Evolutionary conservation across 805 yeast genomes (phyloP), one percentile per base, ranked within the genome.

Genomic region (Saccharomycopsis javanensis): DNA sequence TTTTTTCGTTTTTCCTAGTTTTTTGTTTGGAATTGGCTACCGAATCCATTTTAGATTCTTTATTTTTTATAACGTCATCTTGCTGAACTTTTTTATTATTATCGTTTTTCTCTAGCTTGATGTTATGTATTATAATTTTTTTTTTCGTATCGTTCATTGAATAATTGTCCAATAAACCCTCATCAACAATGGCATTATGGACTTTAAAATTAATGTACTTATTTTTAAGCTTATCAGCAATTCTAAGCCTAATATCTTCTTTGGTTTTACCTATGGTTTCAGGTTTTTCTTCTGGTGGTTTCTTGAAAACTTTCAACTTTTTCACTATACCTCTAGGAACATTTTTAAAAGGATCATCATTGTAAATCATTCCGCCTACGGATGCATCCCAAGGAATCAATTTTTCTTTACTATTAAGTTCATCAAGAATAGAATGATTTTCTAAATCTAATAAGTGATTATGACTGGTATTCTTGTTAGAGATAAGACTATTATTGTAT

Each of bases 241-340:
- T 79, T 72, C 87, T 79, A 80, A 83, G 82, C 13, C 8, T 34
- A 15, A 7, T 72, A 83, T 79, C 69, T 79, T 37, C 27, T n/a
- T 28, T 42, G 18, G 30, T 18, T 4, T 4, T 11, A 10, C 35
- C 33, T 3, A 25, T 2, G 28, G 23, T 11, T 5, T 20, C 28
- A 25, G 33, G 25, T 18, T 18, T 34, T 28, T 16, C 25, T 18
- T 30, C 45, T 15, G 25, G 78, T 5, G 80, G 71, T 82, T 69
- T 56, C 55, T 63, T 65, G 60, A 71, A 74, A 0, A 78, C 76
- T 27, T 68, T 70, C 37, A 75, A 60, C 31, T 65, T 65, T 13
- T 64, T 63, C 0, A 75, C 73, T 6, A 73, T 66, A 15, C 65
- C 63, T 55, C 68, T 68, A 1, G 79, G 78, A 1, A 75, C 67